Evolutionary conservation across 495 filamentous ascomycete genomes (phyloP).

Genomic region (Aspergillus leporis): DNA sequence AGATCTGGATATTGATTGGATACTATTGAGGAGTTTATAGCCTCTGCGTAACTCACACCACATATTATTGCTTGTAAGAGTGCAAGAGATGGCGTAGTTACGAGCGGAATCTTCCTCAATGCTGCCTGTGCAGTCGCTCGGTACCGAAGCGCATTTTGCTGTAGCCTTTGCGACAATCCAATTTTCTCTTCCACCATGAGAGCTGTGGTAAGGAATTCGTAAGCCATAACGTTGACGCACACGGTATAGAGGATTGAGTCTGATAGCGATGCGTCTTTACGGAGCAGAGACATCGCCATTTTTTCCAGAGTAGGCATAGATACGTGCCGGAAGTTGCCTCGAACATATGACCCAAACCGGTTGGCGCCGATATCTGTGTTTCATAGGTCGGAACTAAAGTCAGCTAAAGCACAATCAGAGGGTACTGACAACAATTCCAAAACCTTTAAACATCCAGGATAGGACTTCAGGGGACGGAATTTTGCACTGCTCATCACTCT

Average conservation of each 20-base stretch:
- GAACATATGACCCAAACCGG: conserved; percentile 21
- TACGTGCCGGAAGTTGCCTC: conserved; percentile 25
- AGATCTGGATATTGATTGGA: conserved; percentile 13
- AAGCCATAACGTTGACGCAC: conserved; percentile 23
- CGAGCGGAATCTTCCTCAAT: conserved; percentile 18
- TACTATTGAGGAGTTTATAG: background rate
- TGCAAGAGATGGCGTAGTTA: conserved; percentile 11
- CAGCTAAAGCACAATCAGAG: background rate
- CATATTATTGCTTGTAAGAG: conserved; percentile 21
- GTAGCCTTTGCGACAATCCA: conserved; percentile 12
- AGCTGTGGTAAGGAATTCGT: conserved; percentile 21
- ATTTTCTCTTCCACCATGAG: conserved; percentile 11
- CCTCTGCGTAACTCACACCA: conserved; percentile 4
- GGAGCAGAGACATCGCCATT: conserved; percentile 21
- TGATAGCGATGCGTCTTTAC: conserved; percentile 4
- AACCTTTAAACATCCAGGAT: conserved; percentile 29
- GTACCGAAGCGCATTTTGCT: conserved; percentile 12
- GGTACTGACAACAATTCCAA: background rate
- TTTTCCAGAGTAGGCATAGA: conserved; percentile 16
- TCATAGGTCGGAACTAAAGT: background rate
- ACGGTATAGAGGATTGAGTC: conserved; percentile 19
- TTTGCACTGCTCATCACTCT: background rate
- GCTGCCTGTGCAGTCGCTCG: conserved; percentile 21
- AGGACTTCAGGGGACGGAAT: conserved; percentile 19
- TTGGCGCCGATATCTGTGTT: conserved; percentile 19